These are phyloP conservation scores for Suhomyces ambrosiae DNA, from an alignment of 1,139 yeast species.

Conservation along the genomic window DNA sequence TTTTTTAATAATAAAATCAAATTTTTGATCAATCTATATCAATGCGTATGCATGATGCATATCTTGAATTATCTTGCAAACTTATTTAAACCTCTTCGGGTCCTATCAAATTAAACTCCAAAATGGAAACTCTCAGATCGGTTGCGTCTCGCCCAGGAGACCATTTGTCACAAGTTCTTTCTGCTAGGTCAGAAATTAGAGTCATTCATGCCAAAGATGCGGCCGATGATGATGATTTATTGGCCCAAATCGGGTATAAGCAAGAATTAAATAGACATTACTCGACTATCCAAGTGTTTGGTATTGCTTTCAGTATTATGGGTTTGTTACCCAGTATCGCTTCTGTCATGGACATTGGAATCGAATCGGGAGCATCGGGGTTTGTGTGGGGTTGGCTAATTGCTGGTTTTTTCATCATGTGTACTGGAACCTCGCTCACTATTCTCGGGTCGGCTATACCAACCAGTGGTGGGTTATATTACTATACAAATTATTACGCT, in stretches of 20 bases:
- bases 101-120: neutral
- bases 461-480: conserved; percentile 57
- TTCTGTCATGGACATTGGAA: conserved; percentile 38
- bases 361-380: conserved; percentile 56
- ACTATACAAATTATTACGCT: conserved; percentile 49
- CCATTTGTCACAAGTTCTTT: conserved; percentile 12
- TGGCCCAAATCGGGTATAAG: conserved; percentile 57
- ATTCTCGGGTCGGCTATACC: conserved; percentile 71
- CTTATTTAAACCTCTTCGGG: neutral
- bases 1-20: no score
- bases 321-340: conserved; percentile 52
- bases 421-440: conserved; percentile 64
- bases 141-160: conserved; percentile 7
- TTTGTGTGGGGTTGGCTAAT: conserved; percentile 75
- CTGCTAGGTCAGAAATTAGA: conserved; percentile 11
- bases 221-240: conserved; percentile 45
- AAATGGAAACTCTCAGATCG: conserved; percentile 10
- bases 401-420: conserved; percentile 57
- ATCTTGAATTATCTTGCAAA: no score
- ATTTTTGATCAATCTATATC: no score
- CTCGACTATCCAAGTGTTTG: conserved; percentile 53
- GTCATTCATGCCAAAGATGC: conserved; percentile 29
- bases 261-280: conserved; percentile 52
- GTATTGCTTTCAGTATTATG: conserved; percentile 57
- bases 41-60: neutral